phyloP scores from a whole-genome alignment of 73 alveolate species.

The Paramecium caudatum region DNA sequence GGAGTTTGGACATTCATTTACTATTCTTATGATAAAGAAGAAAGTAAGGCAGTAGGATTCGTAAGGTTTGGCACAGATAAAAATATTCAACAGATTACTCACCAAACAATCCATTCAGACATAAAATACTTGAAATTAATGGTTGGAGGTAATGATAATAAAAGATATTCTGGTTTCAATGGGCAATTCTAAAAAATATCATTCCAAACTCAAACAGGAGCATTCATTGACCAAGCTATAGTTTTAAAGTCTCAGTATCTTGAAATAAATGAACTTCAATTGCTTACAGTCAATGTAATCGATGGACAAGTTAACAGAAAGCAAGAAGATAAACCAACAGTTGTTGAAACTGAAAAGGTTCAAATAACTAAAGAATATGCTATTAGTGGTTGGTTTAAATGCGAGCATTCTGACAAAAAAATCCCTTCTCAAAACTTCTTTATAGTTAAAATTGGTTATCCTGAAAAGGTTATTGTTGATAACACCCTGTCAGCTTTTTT shows the following conservation, averaged over 20 bases:
- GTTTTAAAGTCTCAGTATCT: not conserved
- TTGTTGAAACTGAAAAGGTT: not conserved
- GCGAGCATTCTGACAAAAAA: not conserved
- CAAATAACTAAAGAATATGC: constrained; percentile 37
- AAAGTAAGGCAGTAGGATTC: constrained; percentile 49
- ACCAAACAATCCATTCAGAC: not conserved
- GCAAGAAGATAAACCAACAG: not conserved
- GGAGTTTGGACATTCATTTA: constrained; percentile 70
- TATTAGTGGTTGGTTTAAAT: constrained; percentile 48
- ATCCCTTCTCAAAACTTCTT: constrained; percentile 33
- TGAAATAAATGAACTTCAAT: not conserved
- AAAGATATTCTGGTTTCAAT: constrained; percentile 66
- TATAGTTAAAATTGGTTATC: constrained; percentile 23
- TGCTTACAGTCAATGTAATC: not conserved
- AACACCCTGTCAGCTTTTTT: not conserved
- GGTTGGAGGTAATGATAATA: constrained; percentile 43
- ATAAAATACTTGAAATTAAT: constrained; percentile 35
- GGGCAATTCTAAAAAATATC: not conserved
- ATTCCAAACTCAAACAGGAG: not conserved
- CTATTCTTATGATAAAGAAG: constrained; percentile 43
- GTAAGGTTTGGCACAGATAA: constrained; percentile 36
- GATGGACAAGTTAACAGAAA: constrained; percentile 14
- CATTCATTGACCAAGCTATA: not conserved
- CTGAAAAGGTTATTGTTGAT: constrained; percentile 36
- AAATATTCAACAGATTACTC: not conserved